Conservation (phyloP, 257 asterid species). For the Solanum peruvianum region DNA sequence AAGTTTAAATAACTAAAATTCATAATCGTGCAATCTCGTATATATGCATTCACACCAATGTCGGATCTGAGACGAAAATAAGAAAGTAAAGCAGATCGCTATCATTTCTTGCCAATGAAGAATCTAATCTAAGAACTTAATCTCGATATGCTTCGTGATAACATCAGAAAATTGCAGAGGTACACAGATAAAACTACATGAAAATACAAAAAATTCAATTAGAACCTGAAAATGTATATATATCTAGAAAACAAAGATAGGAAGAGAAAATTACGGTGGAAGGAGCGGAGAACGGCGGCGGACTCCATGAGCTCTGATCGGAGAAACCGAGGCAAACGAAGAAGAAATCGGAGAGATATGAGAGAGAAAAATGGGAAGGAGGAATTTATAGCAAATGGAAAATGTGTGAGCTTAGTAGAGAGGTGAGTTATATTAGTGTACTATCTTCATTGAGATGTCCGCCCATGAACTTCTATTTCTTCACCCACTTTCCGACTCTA, state of each 20-base stretch:
- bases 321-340: slow-evolving; percentile 6
- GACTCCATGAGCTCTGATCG: slow-evolving; percentile 43
- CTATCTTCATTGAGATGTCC: slow-evolving; percentile 42
- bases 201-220: neutral
- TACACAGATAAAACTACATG: neutral
- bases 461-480: slow-evolving; percentile 49
- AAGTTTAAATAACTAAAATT: neutral
- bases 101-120: neutral
- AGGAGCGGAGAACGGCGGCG: slow-evolving; percentile 60
- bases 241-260: neutral
- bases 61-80: neutral
- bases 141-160: neutral
- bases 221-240: neutral
- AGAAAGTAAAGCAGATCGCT: neutral
- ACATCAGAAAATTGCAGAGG: neutral
- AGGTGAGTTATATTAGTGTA: neutral
- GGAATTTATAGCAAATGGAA: slow-evolving; percentile 10
- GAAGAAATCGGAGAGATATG: neutral
- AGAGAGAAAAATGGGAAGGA: neutral
- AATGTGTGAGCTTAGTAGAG: neutral
- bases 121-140: neutral
- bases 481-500: slow-evolving; percentile 27
- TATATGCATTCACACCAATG: neutral
- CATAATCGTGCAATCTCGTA: neutral
- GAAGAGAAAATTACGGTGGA: slow-evolving; percentile 31